Base-by-base conservation (phyloP, 306 rosid genomes). In the Vicia faba region DNA sequence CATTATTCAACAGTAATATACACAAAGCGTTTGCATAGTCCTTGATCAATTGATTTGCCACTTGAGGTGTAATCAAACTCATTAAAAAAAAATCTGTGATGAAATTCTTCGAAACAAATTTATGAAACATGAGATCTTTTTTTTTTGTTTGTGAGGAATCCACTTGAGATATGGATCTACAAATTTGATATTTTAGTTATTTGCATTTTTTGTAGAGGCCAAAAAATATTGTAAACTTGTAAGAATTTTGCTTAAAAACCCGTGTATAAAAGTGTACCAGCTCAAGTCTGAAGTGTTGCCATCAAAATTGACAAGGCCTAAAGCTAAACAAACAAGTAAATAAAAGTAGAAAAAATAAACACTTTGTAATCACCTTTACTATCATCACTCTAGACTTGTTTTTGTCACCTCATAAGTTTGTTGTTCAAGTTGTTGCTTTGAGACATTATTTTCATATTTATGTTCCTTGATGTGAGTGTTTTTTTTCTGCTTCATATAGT, bases 351-450 rank as follows among this genome's bases (percentile, higher is more conserved):
- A 44, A 13, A 38, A 58, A 12, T 53, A 23, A 66, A 35, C 23
- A 20, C 23, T 20, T 9, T 64, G 43, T 35, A 38, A 54, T 65
- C 16, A 13, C 35, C 40, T 15, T 44, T 41, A 20, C 36, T 61
- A 72, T 54, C 79, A 39, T 18, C 40, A 60, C 61, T 48, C 26
- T 60, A 64, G 46, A 69, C 58, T 68, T 62, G 14, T 35, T 73
- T 55, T 61, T 73, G n/a, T 26, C 9, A 55, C 60, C 55, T 55
- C 31, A 63, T 49, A 35, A 44, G 13, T 67, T 57, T 57, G 44
- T 31, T 69, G 55, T 26, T 54, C 61, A 54, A 13, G 61, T 26
- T 54, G 38, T 54, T 5, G 11, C 38, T 53, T 53, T 54, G 36
- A 54, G 18, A 54, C 18, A 26, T 12, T 16, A 11, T 49, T 49